Evolutionary conservation across 2,329 filamentous ascomycete species (phyloP).

Genomic region (Acephala macrosclerotiorum): DNA sequence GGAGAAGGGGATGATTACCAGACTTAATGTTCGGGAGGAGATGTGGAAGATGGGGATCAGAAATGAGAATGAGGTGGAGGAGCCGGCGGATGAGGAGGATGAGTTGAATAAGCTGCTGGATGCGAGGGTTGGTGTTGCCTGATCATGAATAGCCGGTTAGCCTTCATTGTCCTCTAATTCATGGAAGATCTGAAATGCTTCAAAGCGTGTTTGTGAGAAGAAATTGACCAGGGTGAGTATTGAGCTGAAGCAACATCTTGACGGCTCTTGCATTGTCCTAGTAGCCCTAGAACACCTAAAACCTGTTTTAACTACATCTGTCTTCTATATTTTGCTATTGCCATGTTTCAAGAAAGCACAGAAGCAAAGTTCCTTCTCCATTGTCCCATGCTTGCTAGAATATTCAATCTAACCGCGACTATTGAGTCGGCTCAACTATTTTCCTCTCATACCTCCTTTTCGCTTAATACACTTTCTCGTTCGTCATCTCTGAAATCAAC

Average conservation of each 20-base stretch:
- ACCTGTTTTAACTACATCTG: neutral
- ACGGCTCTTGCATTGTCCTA: neutral
- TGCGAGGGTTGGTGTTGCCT: conserved; percentile 33
- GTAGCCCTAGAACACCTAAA: neutral
- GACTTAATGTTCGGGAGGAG: conserved; percentile 35
- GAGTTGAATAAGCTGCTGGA: conserved; percentile 42
- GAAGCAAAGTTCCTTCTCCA: neutral
- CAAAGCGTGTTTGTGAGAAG: too few species aligned
- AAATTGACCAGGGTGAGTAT: neutral
- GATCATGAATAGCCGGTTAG: too few species aligned
- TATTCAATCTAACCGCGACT: neutral
- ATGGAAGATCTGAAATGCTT: too few species aligned
- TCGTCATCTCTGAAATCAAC: neutral
- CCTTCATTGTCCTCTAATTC: too few species aligned
- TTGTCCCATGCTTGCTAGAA: neutral
- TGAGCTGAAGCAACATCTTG: neutral
- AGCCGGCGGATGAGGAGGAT: conserved; percentile 38
- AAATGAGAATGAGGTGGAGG: conserved; percentile 22
- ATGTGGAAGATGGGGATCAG: conserved; percentile 28
- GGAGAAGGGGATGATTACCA: conserved; percentile 34
- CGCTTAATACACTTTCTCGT: neutral
- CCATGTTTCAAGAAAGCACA: neutral
- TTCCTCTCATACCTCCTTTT: neutral
- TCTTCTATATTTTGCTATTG: neutral
- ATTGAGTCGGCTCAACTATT: neutral